These are phyloP conservation scores for Blastobotrys robertii DNA, from an alignment of 805 yeast genomes.

Conservation along the genomic window DNA sequence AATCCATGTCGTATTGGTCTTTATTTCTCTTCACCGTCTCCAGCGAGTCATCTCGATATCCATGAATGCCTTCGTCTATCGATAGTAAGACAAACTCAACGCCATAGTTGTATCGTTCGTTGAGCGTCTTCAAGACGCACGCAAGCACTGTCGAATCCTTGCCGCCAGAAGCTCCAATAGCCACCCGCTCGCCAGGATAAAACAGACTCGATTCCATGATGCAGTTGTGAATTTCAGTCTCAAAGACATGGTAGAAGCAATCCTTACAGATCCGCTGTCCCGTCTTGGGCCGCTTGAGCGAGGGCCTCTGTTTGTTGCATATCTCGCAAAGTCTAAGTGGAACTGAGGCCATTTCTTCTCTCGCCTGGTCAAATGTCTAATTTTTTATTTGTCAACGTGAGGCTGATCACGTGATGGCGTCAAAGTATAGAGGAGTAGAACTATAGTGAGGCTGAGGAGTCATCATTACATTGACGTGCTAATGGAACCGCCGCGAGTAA, in stretches of 20 bases:
- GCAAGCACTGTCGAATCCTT: slow-evolving; percentile 96
- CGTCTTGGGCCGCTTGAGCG: slow-evolving; percentile 86
- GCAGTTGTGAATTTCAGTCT: slow-evolving; percentile 90
- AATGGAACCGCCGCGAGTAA: too few relatives aligned
- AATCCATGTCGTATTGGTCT: slow-evolving; percentile 68
- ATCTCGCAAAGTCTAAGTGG: slow-evolving; percentile 54
- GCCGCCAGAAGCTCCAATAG: slow-evolving; percentile 98
- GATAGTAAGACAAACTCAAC: slow-evolving; percentile 73
- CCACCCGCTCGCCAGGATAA: slow-evolving; percentile 73
- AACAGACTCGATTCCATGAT: slow-evolving; percentile 63
- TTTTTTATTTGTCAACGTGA: too few relatives aligned
- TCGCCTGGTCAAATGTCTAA: neutral
- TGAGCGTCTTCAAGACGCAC: slow-evolving; percentile 71
- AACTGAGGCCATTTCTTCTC: neutral
- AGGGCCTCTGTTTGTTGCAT: slow-evolving; percentile 75
- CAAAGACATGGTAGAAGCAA: slow-evolving; percentile 86
- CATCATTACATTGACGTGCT: too few relatives aligned
- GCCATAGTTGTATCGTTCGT: slow-evolving; percentile 83
- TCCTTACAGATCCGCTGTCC: slow-evolving; percentile 80
- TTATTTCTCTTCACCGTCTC: slow-evolving; percentile 95
- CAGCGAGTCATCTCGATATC: slow-evolving; percentile 92
- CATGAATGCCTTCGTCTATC: slow-evolving; percentile 94
- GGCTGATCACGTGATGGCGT: too few relatives aligned
- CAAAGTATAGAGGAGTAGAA: too few relatives aligned
- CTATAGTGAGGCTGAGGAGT: too few relatives aligned